Evolutionary conservation across 202 grass and related monocot species (phyloP), one percentile per base, ranked within the genome.

Genomic region (Digitaria exilis): DNA sequence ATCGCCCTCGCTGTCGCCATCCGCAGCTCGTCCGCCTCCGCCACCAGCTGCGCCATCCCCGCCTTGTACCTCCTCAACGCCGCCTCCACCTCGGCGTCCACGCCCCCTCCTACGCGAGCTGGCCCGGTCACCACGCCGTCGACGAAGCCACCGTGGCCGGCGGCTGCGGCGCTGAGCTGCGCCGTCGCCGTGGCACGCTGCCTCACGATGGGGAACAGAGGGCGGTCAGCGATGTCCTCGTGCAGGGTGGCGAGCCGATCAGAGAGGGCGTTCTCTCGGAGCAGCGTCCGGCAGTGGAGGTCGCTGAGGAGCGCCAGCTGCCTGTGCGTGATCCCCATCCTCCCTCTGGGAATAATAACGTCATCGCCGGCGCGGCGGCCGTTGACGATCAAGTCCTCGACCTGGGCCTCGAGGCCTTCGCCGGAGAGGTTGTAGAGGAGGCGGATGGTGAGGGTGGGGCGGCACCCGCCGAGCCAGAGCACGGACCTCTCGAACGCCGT

Each of bases 401-500:
- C 31, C 65, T 87, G 86, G 16, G 64, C 77, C 76, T 92, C 94
- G 30, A 97, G 56, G 57, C 83, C 88, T 1, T 75, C 84, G 81
- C 88, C 84, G 51, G 70, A 91, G 75, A 94, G 66, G 9, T 82
- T 89, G 79, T 94, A 94, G 30, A 97, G 69, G 17, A 97, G 92
- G 42, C 88, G 90, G 78, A 94, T 82, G 65, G 81, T 31, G 45
- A 97, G 81, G 21, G 92, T 81, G 0, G 92, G 90, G 44, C 94
- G 94, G 81, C 94, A 97, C 18, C 90, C 92, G 0, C 90, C 94
- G 65, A 94, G 51, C 88, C 85, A 97, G 65, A 92, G 86, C 67
- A 88, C 24, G 35, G 92, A 85, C 65, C 85, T 94, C 70, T 97
- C 92, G 50, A 94, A 97, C 39, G 88, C 58, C 55, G 84, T 89